Conservation (phyloP, 139 green algal species). For the Pleodorina starrii region DNA sequence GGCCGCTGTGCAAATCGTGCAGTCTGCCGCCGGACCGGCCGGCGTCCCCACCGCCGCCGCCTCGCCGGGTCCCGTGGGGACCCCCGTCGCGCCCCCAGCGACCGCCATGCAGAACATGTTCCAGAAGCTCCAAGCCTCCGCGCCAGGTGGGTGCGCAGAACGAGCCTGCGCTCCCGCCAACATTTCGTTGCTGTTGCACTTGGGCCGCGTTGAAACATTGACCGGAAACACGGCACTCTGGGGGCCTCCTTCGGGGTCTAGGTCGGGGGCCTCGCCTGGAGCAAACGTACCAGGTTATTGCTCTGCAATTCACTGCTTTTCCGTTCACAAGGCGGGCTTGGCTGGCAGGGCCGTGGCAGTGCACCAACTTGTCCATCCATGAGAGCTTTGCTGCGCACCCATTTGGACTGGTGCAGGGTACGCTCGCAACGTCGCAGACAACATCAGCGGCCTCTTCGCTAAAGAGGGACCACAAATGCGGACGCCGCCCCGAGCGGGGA, state of each 20-base stretch:
- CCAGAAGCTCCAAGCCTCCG: conserved; percentile 29
- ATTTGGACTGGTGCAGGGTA: conserved; percentile 7
- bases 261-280: too few species aligned
- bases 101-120: conserved; percentile 47
- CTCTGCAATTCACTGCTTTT: too few species aligned
- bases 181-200: too few species aligned
- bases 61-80: background rate
- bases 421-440: conserved; percentile 32
- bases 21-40: background rate
- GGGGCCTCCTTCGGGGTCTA: too few species aligned
- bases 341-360: too few species aligned
- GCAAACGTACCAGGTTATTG: too few species aligned
- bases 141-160: conserved; percentile 24
- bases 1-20: conserved; percentile 34
- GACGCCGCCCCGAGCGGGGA: background rate
- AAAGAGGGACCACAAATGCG: conserved; percentile 19
- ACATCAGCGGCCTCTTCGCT: conserved; percentile 35
- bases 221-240: too few species aligned
- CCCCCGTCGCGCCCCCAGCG: background rate
- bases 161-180: too few species aligned
- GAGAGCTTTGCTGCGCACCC: too few species aligned
- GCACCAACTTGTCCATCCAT: too few species aligned
- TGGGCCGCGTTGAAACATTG: too few species aligned
- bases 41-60: background rate
- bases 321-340: too few species aligned